Percentiles rank a stretch among this genome's conserved stretches.
Conservation (phyloP, 73 alveolate genomes). For the Paramecium primaurelia region DNA sequence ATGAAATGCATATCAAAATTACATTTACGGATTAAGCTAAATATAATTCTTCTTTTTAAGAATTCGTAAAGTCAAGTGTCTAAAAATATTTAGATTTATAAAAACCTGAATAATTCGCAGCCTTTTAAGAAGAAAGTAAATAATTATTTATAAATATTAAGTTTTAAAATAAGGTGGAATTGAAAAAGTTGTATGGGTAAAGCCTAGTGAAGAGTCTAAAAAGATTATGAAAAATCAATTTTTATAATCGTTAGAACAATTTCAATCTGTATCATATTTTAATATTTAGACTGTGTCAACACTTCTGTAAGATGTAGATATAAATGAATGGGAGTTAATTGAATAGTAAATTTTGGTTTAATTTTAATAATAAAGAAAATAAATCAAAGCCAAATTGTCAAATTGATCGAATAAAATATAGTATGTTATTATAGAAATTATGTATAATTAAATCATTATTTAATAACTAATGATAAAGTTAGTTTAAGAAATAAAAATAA, state of each 20-base stretch:
- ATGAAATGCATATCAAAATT: neutral
- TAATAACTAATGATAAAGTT: neutral
- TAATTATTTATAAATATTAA: neutral
- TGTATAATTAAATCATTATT: neutral
- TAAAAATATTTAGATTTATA: neutral
- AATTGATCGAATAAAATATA: neutral
- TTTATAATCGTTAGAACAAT: neutral
- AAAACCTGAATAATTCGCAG: neutral
- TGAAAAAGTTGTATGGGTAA: neutral
- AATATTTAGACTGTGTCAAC: neutral
- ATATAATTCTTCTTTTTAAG: neutral
- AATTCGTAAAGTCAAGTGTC: neutral
- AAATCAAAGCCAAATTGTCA: neutral
- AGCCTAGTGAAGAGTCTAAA: neutral
- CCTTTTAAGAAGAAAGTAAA: neutral
- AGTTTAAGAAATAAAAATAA: neutral
- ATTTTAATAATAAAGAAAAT: neutral
- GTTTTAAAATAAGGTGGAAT: neutral
- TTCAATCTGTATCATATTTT: neutral
- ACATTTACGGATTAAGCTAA: neutral
- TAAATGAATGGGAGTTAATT: neutral
- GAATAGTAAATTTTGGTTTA: neutral
- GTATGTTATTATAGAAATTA: neutral
- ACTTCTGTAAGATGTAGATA: neutral
- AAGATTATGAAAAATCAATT: neutral